These are phyloP conservation scores for Cucumis variabilis DNA, from an alignment of 331 rosid genomes.

Conservation along the genomic window DNA sequence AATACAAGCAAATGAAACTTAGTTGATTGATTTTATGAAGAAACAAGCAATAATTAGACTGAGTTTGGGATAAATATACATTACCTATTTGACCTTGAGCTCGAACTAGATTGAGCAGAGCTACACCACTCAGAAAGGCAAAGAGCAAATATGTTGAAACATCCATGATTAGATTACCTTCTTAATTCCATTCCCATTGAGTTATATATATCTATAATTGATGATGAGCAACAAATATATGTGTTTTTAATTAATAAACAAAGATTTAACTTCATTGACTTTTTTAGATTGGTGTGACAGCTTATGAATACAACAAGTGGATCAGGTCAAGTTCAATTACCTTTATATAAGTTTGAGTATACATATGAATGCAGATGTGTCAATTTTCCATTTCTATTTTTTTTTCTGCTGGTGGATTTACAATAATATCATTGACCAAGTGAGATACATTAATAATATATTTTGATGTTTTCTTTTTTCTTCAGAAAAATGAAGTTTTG, in stretches of 20 bases:
- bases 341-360: background rate
- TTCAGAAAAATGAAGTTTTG: too few relatives aligned
- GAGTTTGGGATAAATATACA: background rate
- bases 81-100: conserved; percentile 33
- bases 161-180: conserved; percentile 7
- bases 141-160: background rate
- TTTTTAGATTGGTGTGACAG: conserved; percentile 5
- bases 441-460: too few relatives aligned
- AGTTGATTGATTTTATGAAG: background rate
- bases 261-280: background rate
- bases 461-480: too few relatives aligned
- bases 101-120: conserved; percentile 26
- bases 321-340: background rate
- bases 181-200: background rate
- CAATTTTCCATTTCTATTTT: background rate
- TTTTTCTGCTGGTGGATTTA: background rate
- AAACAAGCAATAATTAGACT: background rate
- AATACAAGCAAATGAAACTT: background rate
- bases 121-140: background rate
- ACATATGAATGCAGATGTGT: background rate
- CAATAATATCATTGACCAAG: background rate
- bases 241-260: background rate
- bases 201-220: background rate
- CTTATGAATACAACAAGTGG: conserved; percentile 19
- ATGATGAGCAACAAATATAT: background rate